Percentiles rank a stretch among this genome's conserved stretches.
phyloP scores from a whole-genome alignment of 2,329 filamentous ascomycete species.

The Aspergillus ochraceoroseus region DNA sequence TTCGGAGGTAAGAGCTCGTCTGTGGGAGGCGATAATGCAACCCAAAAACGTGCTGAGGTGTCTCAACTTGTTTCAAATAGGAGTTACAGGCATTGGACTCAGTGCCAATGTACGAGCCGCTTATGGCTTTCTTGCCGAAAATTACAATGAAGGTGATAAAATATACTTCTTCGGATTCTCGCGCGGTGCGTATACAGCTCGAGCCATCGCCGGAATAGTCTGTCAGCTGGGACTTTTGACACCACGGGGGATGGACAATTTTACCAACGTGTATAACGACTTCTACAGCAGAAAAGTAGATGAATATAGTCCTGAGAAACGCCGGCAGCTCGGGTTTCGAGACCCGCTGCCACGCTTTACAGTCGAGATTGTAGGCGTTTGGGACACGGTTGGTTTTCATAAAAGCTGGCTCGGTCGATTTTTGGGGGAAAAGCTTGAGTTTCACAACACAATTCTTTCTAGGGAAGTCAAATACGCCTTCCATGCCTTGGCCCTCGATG shows the following conservation, averaged over 20 bases:
- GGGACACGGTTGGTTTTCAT: slow-evolving; percentile 42
- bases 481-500: slow-evolving; percentile 45
- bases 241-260: slow-evolving; percentile 25
- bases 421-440: slow-evolving; percentile 23
- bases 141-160: slow-evolving; percentile 50
- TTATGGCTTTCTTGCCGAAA: slow-evolving; percentile 50
- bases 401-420: slow-evolving; percentile 16
- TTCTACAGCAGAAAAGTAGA: slow-evolving; percentile 18
- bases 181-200: slow-evolving; percentile 46
- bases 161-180: slow-evolving; percentile 50
- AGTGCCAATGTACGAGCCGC: slow-evolving; percentile 26
- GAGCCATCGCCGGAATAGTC: slow-evolving; percentile 46
- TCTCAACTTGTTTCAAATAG: too few relatives aligned
- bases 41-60: too few relatives aligned
- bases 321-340: slow-evolving; percentile 17
- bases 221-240: slow-evolving; percentile 46
- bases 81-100: slow-evolving; percentile 20
- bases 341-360: slow-evolving; percentile 18
- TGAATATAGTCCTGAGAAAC: slow-evolving; percentile 8
- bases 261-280: slow-evolving; percentile 23
- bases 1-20: slow-evolving; percentile 16
- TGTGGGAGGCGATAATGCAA: neutral
- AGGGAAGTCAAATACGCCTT: slow-evolving; percentile 43
- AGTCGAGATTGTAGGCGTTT: slow-evolving; percentile 45
- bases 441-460: slow-evolving; percentile 41